Base-by-base conservation (phyloP, 306 rosid genomes). In the Lotus japonicus region DNA sequence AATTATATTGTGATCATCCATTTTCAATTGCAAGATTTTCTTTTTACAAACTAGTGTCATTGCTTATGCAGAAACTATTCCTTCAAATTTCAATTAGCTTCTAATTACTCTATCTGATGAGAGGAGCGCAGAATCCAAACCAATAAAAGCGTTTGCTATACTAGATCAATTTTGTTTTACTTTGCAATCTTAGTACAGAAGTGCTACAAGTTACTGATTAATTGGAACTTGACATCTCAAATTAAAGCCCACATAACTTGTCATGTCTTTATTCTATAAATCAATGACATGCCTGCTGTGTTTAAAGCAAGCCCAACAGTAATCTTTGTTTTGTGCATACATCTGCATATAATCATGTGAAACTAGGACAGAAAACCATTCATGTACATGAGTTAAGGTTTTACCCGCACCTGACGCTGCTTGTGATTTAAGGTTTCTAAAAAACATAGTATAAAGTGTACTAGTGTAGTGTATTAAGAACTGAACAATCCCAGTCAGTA, bases 1-100 rank as follows among this genome's bases (percentile, higher is more conserved):
- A 26, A 60, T 78, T 43, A 7, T 66, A 66, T 76, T 61, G 77
- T 51, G 75, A 58, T 64, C 53, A 52, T 77, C 77, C 75, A 77
- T 64, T 68, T 64, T 56, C 59, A 44, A 16, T 50, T 49, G 65
- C 71, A 43, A 19, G 66, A 70, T 60, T 66, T 54, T 46, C 51
- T 59, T n/a, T n/a, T n/a, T n/a, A n/a, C n/a, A n/a, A n/a, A n/a
- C n/a, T n/a, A n/a, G n/a, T n/a, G n/a, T n/a, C n/a, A n/a, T n/a
- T n/a, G n/a, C n/a, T n/a, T n/a, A n/a, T n/a, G n/a, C n/a, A n/a
- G n/a, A n/a, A n/a, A n/a, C n/a, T n/a, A n/a, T 45, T 50, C 35
- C 64, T 61, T 61, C 50, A 61, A 4, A 46, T 4, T 28, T 45
- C 50, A 41, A 42, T n/a, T 55, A 55, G 65, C 68, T 72, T 60